phyloP scores from a whole-genome alignment of 2,329 filamentous ascomycete species.

The Monilinia fructicola region DNA sequence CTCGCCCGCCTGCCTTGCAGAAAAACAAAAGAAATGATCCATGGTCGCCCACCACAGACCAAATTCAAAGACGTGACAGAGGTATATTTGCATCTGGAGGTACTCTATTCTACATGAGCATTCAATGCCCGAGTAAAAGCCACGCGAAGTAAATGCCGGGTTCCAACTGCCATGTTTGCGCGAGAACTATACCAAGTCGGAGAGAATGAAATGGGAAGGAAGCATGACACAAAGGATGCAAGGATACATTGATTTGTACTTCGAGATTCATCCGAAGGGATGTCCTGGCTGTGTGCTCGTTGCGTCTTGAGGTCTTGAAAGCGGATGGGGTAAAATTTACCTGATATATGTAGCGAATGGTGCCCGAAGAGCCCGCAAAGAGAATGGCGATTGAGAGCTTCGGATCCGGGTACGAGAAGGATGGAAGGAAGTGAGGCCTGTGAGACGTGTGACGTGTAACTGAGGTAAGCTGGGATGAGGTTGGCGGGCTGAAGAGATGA shows the following conservation, averaged over 20 bases:
- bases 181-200: not conserved
- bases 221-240: not conserved
- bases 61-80: not conserved
- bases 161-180: constrained; percentile 3
- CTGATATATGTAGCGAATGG: not conserved
- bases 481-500: not conserved
- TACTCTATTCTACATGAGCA: not conserved
- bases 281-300: not conserved
- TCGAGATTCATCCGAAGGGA: not conserved
- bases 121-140: not conserved
- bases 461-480: not conserved
- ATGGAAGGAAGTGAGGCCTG: not conserved
- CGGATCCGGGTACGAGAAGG: not conserved
- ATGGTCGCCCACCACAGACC: not conserved
- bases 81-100: not conserved
- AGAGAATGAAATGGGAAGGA: not conserved
- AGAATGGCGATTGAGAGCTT: not conserved
- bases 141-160: constrained; percentile 1
- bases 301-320: not conserved
- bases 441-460: not conserved
- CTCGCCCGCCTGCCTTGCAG: not conserved
- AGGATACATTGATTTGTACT: not conserved
- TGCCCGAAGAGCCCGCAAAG: constrained; percentile 6
- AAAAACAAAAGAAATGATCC: not conserved
- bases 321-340: not conserved